Percentiles rank a stretch among this genome's conserved stretches.
Conservation (phyloP, 2,329 filamentous ascomycete genomes). For the Cladosporium sp. region DNA sequence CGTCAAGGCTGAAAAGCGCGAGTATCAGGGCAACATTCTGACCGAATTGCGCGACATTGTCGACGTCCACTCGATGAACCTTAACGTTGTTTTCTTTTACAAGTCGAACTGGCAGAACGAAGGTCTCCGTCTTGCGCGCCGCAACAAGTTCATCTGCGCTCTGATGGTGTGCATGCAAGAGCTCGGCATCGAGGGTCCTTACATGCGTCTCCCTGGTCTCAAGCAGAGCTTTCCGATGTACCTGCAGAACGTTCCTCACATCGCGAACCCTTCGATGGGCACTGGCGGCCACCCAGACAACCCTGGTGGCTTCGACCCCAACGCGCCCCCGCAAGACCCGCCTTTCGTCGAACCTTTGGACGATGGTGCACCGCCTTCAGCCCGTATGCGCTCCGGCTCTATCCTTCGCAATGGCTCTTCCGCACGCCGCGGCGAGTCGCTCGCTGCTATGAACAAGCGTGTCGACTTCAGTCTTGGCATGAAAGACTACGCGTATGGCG, state of each 20-base stretch:
- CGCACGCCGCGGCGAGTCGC: conserved; percentile 46
- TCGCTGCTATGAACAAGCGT: conserved; percentile 53
- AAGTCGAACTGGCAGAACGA: conserved; percentile 97
- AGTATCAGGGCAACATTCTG: conserved; percentile 79
- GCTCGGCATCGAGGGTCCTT: conserved; percentile 77
- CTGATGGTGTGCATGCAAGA: conserved; percentile 81
- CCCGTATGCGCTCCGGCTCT: conserved; percentile 36
- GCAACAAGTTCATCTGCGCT: conserved; percentile 91
- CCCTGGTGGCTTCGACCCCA: conserved; percentile 33
- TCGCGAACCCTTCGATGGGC: conserved; percentile 36
- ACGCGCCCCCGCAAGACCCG: conserved; percentile 32
- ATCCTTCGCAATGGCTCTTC: conserved; percentile 48
- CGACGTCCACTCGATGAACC: conserved; percentile 75
- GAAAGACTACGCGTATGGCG: conserved; percentile 50
- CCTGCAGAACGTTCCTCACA: conserved; percentile 46
- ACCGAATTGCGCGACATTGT: conserved; percentile 75
- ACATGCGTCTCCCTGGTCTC: conserved; percentile 64
- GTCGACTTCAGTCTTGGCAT: conserved; percentile 68
- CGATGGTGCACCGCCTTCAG: conserved; percentile 14
- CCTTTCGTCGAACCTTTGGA: conserved; percentile 36
- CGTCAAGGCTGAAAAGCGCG: conserved; percentile 76
- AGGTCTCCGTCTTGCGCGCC: conserved; percentile 75
- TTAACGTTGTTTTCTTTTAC: conserved; percentile 96
- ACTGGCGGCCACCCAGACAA: conserved; percentile 41
- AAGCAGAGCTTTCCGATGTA: conserved; percentile 63